phyloP scores from a whole-genome alignment of 306 rosid species.

The Cicer judaicum region DNA sequence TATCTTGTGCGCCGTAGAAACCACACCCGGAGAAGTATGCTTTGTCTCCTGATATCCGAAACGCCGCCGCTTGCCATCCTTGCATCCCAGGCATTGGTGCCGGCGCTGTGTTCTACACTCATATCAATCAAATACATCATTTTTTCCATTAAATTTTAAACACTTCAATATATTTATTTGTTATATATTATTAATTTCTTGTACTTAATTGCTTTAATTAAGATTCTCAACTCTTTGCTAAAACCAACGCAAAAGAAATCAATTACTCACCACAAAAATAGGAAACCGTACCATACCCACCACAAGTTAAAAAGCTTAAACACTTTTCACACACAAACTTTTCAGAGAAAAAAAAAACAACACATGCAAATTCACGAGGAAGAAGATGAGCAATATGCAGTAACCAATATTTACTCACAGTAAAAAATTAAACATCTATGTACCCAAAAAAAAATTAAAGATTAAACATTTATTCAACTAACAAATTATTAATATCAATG shows the following conservation, averaged over 20 bases:
- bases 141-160: too few species aligned
- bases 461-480: too few species aligned
- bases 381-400: not conserved
- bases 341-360: not conserved
- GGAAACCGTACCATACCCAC: too few species aligned
- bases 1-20: slow-evolving; percentile 88
- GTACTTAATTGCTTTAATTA: too few species aligned
- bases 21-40: slow-evolving; percentile 89
- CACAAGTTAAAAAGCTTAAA: not conserved
- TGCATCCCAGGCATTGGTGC: slow-evolving; percentile 96
- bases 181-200: too few species aligned
- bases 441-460: too few species aligned
- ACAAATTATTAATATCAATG: too few species aligned
- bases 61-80: slow-evolving; percentile 93
- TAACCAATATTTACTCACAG: not conserved
- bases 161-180: too few species aligned
- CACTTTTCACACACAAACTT: not conserved
- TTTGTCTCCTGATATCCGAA: slow-evolving; percentile 83
- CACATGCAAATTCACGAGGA: slow-evolving; percentile 12
- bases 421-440: not conserved
- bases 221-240: too few species aligned
- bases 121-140: too few species aligned
- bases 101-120: slow-evolving; percentile 70
- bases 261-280: too few species aligned
- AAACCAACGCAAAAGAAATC: too few species aligned